Conservation (phyloP, 2,329 filamentous ascomycete genomes). For the Xylariomycetidae sp. region DNA sequence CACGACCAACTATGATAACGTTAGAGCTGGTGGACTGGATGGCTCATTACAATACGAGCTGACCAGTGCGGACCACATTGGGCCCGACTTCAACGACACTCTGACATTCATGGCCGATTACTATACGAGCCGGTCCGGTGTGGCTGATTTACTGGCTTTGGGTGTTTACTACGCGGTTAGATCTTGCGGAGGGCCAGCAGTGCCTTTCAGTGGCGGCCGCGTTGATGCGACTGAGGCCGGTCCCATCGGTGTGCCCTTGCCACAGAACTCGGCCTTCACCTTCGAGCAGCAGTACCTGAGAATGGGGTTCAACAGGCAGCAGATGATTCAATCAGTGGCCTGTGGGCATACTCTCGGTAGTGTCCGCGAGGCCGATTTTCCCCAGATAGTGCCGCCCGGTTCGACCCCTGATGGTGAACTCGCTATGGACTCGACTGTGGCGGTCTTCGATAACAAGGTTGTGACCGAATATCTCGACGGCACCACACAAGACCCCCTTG, state of each 20-base stretch:
- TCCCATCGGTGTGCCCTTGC: constrained; percentile 48
- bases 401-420: constrained; percentile 38
- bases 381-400: constrained; percentile 44
- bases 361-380: constrained; percentile 51
- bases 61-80: constrained; percentile 49
- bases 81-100: constrained; percentile 49
- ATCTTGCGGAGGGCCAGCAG: constrained; percentile 52
- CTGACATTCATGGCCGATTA: constrained; percentile 50
- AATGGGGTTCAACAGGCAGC: constrained; percentile 50
- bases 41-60: constrained; percentile 58
- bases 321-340: constrained; percentile 58
- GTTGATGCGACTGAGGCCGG: constrained; percentile 48
- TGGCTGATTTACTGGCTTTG: constrained; percentile 55
- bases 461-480: constrained; percentile 53
- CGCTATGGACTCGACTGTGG: constrained; percentile 42
- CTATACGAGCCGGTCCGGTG: constrained; percentile 44
- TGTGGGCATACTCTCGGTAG: constrained; percentile 60
- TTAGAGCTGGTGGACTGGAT: constrained; percentile 49
- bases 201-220: constrained; percentile 50
- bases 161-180: constrained; percentile 55
- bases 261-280: constrained; percentile 47
- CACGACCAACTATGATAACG: constrained; percentile 39
- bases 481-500: constrained; percentile 50
- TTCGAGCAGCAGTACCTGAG: constrained; percentile 52
- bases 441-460: constrained; percentile 51